Conservation (phyloP, 495 filamentous ascomycete genomes). For the Hamigera avellanea region DNA sequence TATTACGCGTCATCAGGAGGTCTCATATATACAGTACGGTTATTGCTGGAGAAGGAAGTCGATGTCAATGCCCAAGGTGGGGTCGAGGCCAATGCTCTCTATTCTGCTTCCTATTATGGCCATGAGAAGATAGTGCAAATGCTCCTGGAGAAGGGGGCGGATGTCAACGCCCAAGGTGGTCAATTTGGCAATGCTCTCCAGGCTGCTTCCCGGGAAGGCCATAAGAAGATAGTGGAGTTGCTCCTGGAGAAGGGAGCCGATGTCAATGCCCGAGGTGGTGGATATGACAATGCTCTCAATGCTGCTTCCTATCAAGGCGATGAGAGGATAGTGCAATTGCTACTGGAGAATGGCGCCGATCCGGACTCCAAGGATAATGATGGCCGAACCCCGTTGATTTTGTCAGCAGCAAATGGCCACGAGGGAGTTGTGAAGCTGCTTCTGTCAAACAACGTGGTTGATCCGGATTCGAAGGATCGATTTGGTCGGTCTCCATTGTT, state of each 20-base stretch:
- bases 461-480: too few relatives aligned
- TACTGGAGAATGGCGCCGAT: conserved; percentile 11
- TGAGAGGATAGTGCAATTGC: conserved; percentile 13
- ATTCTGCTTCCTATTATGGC: conserved; percentile 1
- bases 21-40: not conserved
- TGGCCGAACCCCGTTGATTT: conserved; percentile 19
- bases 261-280: too few relatives aligned
- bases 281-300: too few relatives aligned
- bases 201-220: conserved; percentile 4
- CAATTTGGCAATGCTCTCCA: conserved; percentile 10
- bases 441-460: not conserved
- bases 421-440: not conserved
- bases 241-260: conserved; percentile 13
- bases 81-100: not conserved
- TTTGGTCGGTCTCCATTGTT: too few relatives aligned
- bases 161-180: conserved; percentile 11
- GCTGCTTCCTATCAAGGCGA: too few relatives aligned
- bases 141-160: conserved; percentile 14
- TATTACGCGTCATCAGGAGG: conserved; percentile 1
- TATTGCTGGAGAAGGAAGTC: not conserved
- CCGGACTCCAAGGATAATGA: conserved; percentile 13
- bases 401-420: conserved; percentile 5
- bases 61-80: conserved; percentile 1
- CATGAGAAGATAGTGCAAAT: conserved; percentile 13
- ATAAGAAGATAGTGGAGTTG: conserved; percentile 8